These are phyloP conservation scores for Ceratocystiopsis sp. DNA, from an alignment of 2,329 filamentous ascomycete genomes.

Conservation along the genomic window DNA sequence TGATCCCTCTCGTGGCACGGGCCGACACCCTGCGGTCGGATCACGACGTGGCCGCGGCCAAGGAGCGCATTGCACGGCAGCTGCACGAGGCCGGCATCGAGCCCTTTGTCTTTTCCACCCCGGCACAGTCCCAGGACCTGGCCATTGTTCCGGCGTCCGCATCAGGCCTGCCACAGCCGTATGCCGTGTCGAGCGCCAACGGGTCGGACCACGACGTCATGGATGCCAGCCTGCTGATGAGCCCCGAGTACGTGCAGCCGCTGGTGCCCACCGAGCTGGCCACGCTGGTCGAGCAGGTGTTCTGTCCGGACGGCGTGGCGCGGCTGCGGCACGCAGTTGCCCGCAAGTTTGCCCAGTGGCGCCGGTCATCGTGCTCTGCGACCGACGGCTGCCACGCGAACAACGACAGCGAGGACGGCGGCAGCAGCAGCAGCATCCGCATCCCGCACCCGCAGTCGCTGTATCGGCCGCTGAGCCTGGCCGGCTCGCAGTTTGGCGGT, in stretches of 20 bases:
- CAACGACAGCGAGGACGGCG: conserved; percentile 9
- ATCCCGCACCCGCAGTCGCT: neutral
- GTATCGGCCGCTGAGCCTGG: conserved; percentile 5
- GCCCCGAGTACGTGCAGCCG: conserved; percentile 72
- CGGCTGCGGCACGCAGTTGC: conserved; percentile 72
- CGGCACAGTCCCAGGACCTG: conserved; percentile 11
- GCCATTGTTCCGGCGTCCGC: neutral
- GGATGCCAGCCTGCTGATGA: conserved; percentile 90
- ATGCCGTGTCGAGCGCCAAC: conserved; percentile 60
- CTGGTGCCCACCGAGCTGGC: conserved; percentile 59
- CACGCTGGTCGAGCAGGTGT: conserved; percentile 52
- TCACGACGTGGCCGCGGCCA: conserved; percentile 39
- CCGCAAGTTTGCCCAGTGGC: conserved; percentile 64
- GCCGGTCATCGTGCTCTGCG: conserved; percentile 12
- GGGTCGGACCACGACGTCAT: conserved; percentile 63
- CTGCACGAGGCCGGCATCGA: conserved; percentile 40
- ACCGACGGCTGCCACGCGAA: conserved; percentile 8
- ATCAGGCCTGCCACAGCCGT: conserved; percentile 28
- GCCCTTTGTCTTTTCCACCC: conserved; percentile 47
- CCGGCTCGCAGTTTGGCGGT: no score
- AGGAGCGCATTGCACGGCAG: conserved; percentile 38
- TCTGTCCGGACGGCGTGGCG: conserved; percentile 60
- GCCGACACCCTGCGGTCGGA: conserved; percentile 46
- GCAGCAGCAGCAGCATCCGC: conserved; percentile 7
- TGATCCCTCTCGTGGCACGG: conserved; percentile 68